phyloP scores from a whole-genome alignment of 805 yeast species.

The Cephaloascus albidus region DNA sequence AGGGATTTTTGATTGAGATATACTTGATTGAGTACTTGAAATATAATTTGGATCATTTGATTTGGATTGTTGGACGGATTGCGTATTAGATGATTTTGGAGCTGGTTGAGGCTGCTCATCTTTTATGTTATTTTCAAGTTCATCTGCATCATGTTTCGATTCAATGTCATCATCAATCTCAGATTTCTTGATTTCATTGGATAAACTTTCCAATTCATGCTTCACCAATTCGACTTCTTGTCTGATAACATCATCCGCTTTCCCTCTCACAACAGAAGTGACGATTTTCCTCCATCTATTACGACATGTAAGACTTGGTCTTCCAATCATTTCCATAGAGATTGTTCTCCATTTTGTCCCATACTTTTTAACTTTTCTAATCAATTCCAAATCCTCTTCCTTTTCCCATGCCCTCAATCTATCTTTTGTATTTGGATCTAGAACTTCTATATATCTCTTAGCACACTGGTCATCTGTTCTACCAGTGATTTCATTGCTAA shows the following conservation, averaged over 20 bases:
- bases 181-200: constrained; percentile 5
- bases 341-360: constrained; percentile 91
- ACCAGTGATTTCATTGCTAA: constrained; percentile 67
- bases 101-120: no score
- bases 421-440: constrained; percentile 74
- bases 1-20: neutral
- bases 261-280: constrained; percentile 62
- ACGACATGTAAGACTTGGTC: constrained; percentile 86
- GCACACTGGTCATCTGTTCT: constrained; percentile 95
- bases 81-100: neutral
- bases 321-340: constrained; percentile 56
- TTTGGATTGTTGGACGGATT: neutral
- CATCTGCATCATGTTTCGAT: neutral
- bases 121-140: no score
- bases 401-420: constrained; percentile 71
- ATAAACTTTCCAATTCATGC: no score
- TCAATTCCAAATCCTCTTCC: constrained; percentile 65
- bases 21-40: neutral
- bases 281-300: constrained; percentile 88
- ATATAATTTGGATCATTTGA: neutral
- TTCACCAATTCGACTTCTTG: constrained; percentile 50
- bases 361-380: constrained; percentile 55
- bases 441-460: constrained; percentile 78
- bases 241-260: constrained; percentile 45
- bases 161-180: neutral